phyloP scores from a whole-genome alignment of 345 rosid genomes.

The Eucalyptus pauciflora region DNA sequence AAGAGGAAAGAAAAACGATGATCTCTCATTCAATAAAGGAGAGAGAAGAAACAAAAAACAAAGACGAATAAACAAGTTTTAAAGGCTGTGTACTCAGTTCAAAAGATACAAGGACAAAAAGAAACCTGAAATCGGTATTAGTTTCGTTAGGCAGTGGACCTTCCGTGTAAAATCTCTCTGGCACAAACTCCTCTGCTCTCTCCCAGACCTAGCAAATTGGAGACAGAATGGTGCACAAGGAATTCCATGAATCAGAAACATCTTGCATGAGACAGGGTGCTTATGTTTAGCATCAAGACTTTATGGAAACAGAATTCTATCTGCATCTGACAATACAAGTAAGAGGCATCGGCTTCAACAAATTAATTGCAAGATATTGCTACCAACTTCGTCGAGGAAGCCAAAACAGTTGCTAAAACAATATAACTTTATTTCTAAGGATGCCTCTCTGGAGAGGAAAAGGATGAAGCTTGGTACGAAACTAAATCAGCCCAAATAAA shows the following conservation, averaged over 20 bases:
- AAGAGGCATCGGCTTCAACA: not conserved
- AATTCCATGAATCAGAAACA: not conserved
- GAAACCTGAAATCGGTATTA: slow-evolving; percentile 84
- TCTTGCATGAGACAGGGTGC: not conserved
- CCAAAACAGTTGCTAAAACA: not conserved
- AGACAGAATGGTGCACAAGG: not conserved
- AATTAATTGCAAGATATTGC: not conserved
- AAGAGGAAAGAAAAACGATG: not conserved
- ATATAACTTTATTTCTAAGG: not conserved
- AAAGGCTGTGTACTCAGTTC: not conserved
- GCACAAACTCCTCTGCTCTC: slow-evolving; percentile 78
- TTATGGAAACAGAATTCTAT: not conserved
- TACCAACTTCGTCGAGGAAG: not conserved
- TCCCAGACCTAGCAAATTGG: slow-evolving; percentile 72
- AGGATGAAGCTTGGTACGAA: not conserved
- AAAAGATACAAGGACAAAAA: not conserved
- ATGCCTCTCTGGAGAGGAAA: not conserved
- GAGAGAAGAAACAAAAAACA: not conserved
- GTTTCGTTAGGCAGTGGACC: slow-evolving; percentile 83
- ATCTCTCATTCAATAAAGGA: not conserved
- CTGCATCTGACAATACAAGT: not conserved
- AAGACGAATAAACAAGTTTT: not conserved
- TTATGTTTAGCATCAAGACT: not conserved
- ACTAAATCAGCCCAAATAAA: not conserved
- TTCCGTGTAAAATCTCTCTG: slow-evolving; percentile 72